These are phyloP conservation scores for Hypoxylon intermedium DNA, from an alignment of 495 filamentous ascomycete species.

Conservation along the genomic window DNA sequence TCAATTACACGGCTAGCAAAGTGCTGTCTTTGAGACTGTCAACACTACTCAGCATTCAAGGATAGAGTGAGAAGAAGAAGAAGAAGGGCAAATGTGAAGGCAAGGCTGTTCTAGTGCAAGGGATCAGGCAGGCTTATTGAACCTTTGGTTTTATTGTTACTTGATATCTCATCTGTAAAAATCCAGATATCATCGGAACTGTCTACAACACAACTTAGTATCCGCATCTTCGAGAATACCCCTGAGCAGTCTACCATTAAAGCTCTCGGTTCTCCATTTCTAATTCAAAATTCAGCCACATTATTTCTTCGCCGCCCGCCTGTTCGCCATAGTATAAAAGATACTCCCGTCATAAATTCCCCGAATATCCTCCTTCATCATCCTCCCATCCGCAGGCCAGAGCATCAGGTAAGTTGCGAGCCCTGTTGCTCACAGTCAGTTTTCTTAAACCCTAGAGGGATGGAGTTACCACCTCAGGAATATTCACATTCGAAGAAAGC, in stretches of 20 bases:
- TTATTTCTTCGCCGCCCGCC: constrained; percentile 8
- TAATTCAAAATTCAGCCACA: constrained; percentile 19
- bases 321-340: constrained; percentile 45
- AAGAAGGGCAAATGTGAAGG: too few relatives aligned
- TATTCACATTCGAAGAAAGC: constrained; percentile 50
- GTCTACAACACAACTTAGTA: not conserved
- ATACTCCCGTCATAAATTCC: constrained; percentile 49
- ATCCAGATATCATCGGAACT: too few relatives aligned
- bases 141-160: too few relatives aligned
- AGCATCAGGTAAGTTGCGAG: constrained; percentile 58
- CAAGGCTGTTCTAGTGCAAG: too few relatives aligned
- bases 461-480: not conserved
- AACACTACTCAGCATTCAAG: too few relatives aligned
- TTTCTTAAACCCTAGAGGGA: constrained; percentile 5
- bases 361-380: constrained; percentile 45
- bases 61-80: too few relatives aligned
- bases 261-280: not conserved
- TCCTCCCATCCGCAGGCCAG: constrained; percentile 39
- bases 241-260: not conserved
- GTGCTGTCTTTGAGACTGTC: too few relatives aligned
- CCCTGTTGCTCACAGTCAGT: constrained; percentile 42
- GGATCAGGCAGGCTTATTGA: too few relatives aligned
- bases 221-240: not conserved
- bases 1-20: too few relatives aligned
- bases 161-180: too few relatives aligned